These are phyloP conservation scores for Dictyostelium purpureum DNA, from an alignment of 78 protist species.

Conservation along the genomic window DNA sequence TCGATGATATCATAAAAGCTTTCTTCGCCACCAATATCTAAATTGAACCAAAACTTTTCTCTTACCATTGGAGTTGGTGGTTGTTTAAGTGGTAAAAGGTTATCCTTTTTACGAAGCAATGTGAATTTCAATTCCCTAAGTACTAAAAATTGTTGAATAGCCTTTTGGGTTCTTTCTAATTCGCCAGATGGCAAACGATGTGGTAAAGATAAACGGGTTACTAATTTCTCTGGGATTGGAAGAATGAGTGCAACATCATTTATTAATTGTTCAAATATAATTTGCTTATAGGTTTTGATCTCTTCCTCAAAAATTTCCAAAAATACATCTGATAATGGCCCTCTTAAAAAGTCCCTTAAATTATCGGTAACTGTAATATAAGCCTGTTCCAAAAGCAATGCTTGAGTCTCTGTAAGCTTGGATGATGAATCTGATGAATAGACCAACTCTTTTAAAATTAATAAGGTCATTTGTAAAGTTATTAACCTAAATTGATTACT, in stretches of 20 bases:
- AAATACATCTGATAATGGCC: conserved; percentile 39
- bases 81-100: conserved; percentile 57
- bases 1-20: conserved; percentile 33
- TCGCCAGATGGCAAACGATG: conserved; percentile 80
- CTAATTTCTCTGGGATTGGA: conserved; percentile 68
- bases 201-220: conserved; percentile 38
- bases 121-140: conserved; percentile 76
- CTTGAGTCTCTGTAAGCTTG: conserved; percentile 59
- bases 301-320: conserved; percentile 83
- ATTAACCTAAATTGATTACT: conserved; percentile 71
- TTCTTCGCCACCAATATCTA: conserved; percentile 11
- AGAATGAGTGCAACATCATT: conserved; percentile 57
- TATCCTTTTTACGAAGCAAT: conserved; percentile 56
- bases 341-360: conserved; percentile 50
- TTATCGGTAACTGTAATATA: conserved; percentile 38
- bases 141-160: conserved; percentile 67
- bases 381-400: conserved; percentile 59
- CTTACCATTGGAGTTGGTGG: conserved; percentile 35
- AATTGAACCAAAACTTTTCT: conserved; percentile 36
- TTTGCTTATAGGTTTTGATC: conserved; percentile 59
- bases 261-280: conserved; percentile 33
- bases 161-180: conserved; percentile 78
- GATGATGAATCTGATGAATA: conserved; percentile 72
- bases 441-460: conserved; percentile 79
- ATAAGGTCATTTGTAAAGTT: conserved; percentile 76